Evolutionary conservation across 179 eudicot genomes (phyloP).

Genomic region (Heliamphora pulchella): DNA sequence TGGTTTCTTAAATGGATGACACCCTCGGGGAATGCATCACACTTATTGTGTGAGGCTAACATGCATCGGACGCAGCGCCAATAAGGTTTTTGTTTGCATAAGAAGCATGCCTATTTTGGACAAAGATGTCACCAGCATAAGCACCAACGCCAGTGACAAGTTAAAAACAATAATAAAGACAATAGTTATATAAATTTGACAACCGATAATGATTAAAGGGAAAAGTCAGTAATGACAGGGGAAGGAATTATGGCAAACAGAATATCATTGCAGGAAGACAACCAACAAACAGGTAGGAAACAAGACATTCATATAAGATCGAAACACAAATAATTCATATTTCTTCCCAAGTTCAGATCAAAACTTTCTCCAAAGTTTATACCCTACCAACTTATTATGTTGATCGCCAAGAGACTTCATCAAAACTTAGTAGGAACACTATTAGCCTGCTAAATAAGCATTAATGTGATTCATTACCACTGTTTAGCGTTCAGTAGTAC

Average conservation of each 20-base stretch:
- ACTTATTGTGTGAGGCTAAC: slow-evolving; percentile 71
- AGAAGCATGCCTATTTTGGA: slow-evolving; percentile 58
- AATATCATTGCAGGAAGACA: background rate
- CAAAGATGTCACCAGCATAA: slow-evolving; percentile 15
- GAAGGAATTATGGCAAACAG: background rate
- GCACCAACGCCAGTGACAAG: background rate
- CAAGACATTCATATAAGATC: background rate
- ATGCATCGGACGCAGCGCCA: slow-evolving; percentile 85
- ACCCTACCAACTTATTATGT: background rate
- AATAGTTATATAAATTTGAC: too few relatives aligned
- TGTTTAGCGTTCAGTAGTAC: background rate
- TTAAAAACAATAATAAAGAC: background rate
- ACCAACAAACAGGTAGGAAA: background rate
- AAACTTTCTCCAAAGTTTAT: background rate
- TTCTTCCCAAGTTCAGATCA: background rate
- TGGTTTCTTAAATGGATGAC: slow-evolving; percentile 43
- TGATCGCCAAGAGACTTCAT: background rate
- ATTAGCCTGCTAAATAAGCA: background rate
- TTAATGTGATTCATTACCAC: background rate
- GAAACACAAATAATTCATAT: background rate
- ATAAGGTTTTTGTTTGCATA: slow-evolving; percentile 55
- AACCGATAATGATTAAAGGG: too few relatives aligned
- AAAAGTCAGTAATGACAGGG: background rate
- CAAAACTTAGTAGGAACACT: background rate
- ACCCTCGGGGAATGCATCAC: slow-evolving; percentile 78